phyloP scores from a whole-genome alignment of 345 rosid genomes.

The Dovyalis caffra region DNA sequence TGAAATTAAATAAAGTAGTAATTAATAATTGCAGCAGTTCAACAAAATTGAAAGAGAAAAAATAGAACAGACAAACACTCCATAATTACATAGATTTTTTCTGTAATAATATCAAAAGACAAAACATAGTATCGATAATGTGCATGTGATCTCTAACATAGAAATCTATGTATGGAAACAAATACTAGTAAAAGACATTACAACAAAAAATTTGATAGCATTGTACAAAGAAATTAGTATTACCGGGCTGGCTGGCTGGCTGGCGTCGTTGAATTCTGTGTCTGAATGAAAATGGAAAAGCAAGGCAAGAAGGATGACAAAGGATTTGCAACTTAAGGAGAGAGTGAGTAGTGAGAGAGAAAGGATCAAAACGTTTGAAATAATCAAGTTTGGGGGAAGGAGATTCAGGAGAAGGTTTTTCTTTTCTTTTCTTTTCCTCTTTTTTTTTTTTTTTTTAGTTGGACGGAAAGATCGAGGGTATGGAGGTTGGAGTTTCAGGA shows the following conservation, averaged over 20 bases:
- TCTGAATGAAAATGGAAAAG: not conserved
- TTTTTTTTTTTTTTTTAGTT: fast-evolving
- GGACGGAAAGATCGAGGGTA: slow-evolving; percentile 34
- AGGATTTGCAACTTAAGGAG: not conserved
- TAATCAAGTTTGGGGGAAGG: not conserved
- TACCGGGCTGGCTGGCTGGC: not conserved
- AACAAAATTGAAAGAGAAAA: not conserved
- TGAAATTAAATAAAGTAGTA: not conserved
- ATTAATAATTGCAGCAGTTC: not conserved
- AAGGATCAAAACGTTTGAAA: not conserved
- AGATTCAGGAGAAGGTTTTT: not conserved
- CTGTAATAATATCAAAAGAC: too few relatives aligned
- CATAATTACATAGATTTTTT: not conserved
- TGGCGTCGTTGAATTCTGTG: not conserved
- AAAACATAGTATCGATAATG: too few relatives aligned
- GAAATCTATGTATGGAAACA: not conserved
- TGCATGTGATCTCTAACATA: not conserved
- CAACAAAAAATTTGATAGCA: not conserved
- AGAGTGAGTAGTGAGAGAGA: too few relatives aligned
- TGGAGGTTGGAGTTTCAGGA: slow-evolving; percentile 30
- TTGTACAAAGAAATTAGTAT: not conserved
- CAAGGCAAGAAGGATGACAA: not conserved
- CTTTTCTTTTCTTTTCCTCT: too few relatives aligned
- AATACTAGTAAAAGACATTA: not conserved
- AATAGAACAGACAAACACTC: not conserved